phyloP scores from a whole-genome alignment of 805 yeast genomes.

The Metschnikowia dekortorum region DNA sequence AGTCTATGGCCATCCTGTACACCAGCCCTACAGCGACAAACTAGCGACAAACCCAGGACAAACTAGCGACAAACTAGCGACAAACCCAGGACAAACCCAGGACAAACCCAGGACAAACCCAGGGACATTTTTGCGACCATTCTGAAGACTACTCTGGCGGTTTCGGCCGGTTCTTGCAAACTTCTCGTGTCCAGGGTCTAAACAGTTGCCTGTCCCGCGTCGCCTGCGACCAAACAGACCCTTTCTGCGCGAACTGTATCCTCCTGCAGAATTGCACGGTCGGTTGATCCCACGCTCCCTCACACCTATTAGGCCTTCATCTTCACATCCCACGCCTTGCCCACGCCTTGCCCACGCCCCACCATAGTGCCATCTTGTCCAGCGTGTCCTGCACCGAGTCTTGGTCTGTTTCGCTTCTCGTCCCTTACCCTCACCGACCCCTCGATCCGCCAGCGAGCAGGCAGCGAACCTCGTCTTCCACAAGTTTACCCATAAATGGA shows the following conservation, averaged over 20 bases:
- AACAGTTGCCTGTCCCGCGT: background rate
- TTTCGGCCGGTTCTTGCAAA: too few species aligned
- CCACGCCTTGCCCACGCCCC: background rate
- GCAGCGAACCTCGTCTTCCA: background rate
- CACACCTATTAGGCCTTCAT: background rate
- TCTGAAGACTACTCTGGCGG: too few species aligned
- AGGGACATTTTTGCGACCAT: too few species aligned
- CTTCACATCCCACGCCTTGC: background rate
- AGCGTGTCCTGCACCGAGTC: background rate
- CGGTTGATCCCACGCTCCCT: background rate
- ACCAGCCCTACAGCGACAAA: too few species aligned
- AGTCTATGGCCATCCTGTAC: too few species aligned
- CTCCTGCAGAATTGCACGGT: constrained; percentile 2
- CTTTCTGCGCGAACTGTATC: constrained; percentile 1
- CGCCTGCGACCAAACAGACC: background rate
- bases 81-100: too few species aligned
- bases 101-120: too few species aligned
- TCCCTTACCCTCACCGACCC: background rate
- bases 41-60: too few species aligned
- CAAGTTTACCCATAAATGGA: background rate
- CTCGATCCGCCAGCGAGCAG: too few species aligned
- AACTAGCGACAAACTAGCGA: too few species aligned
- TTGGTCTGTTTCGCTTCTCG: background rate
- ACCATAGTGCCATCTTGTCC: background rate
- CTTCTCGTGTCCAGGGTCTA: too few species aligned